Evolutionary conservation across 2,329 filamentous ascomycete species (phyloP), one percentile per base, ranked within the genome.

Genomic region (Xylariomycetidae sp.): DNA sequence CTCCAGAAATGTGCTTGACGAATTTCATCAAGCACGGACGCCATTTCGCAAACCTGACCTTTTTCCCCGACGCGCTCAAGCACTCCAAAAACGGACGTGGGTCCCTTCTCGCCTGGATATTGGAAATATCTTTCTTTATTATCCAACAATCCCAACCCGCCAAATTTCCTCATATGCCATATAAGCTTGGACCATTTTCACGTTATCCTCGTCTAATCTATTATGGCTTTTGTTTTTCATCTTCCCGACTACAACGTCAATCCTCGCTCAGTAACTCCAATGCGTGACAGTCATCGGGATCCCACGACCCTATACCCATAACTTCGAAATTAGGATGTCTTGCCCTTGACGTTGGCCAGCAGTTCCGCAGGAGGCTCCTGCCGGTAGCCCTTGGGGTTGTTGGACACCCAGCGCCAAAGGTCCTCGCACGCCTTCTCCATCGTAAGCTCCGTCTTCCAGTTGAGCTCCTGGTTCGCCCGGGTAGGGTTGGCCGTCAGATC

Each of bases 371-470:
- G 90, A n/a, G 90, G 87, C 46, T 88, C 73, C 66, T 96, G 89
- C 47, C 85, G 76, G 68, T 96, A 96, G 15, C 92, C 92, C 65
- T 89, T 79, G 16, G 92, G 92, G 67, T 96, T 96, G 67, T 95
- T 96, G 66, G 83, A 74, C 12, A 93, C 94, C 92, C 92, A 98
- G 55, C 79, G 81, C 92, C 92, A 98, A 46, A 98, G 72, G 62
- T 98, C 88, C 49, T 81, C 78, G 60, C 92, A 98, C 17, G 90
- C 89, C 60, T 95, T 79, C 66, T 96, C 90, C 58, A 98, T 78
- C 14, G 85, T 89, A 38, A 83, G 72, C 67, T 93, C 76, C 1
- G 92, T 89, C 71, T 89, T 89, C 92, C 92, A 98, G 43, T 79
- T 70, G 34, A 98, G 74, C 67, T 98, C 92, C 58, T 77, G 67